Percentiles rank a stretch among this genome's conserved stretches.
phyloP scores from a whole-genome alignment of 2,329 filamentous ascomycete species.

The Chaetomium sp. region DNA sequence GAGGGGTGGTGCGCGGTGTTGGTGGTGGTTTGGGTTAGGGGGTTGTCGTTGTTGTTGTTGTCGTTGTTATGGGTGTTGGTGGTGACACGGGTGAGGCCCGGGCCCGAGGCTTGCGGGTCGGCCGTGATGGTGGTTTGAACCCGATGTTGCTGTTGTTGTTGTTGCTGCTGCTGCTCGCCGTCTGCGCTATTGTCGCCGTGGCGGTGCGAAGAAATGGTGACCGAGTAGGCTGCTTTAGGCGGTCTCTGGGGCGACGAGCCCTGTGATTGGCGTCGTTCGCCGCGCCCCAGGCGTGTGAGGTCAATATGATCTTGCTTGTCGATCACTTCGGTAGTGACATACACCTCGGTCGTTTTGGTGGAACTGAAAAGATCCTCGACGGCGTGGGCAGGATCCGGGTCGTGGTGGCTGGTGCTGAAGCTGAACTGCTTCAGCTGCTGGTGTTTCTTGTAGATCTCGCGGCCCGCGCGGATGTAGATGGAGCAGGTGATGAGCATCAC shows the following conservation, averaged over 20 bases:
- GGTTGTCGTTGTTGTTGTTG: not conserved
- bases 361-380: conserved; percentile 51
- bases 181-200: conserved; percentile 33
- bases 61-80: conserved; percentile 23
- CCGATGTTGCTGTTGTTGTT: not conserved
- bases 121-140: conserved; percentile 29
- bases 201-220: conserved; percentile 51
- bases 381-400: conserved; percentile 44
- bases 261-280: conserved; percentile 34
- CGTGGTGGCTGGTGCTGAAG: conserved; percentile 53
- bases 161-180: not conserved
- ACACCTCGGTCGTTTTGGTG: conserved; percentile 65
- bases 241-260: conserved; percentile 15
- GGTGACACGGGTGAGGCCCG: conserved; percentile 17
- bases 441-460: conserved; percentile 68
- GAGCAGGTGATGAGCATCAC: conserved; percentile 62
- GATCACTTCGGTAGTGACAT: conserved; percentile 57
- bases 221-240: conserved; percentile 47
- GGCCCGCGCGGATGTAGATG: conserved; percentile 68
- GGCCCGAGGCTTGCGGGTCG: conserved; percentile 25
- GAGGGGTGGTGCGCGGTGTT: conserved; percentile 23
- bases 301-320: conserved; percentile 39
- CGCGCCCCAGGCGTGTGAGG: conserved; percentile 37
- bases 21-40: conserved; percentile 22
- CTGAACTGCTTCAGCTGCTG: conserved; percentile 60